phyloP scores from a whole-genome alignment of 2,329 filamentous ascomycete genomes.

The Colletotrichum noveboracense region DNA sequence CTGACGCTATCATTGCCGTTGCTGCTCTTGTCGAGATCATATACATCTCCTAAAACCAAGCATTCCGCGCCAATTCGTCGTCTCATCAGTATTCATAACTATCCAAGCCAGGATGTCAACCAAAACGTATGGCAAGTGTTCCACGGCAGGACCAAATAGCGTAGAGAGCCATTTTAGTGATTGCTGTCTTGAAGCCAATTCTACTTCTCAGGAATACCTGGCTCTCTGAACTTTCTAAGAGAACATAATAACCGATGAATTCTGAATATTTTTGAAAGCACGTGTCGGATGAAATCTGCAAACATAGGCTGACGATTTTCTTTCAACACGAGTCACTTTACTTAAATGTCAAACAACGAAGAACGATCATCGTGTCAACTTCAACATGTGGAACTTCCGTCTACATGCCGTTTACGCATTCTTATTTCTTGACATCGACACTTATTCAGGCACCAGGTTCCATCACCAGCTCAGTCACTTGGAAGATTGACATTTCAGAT shows the following conservation, averaged over 20 bases:
- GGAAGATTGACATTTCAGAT: neutral
- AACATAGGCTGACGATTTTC: fast-evolving
- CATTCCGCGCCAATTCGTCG: neutral
- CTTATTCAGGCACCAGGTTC: neutral
- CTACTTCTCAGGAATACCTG: fast-evolving
- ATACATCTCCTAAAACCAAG: neutral
- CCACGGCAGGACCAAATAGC: neutral
- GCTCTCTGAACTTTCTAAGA: neutral
- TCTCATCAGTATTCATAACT: neutral
- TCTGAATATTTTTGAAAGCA: fast-evolving
- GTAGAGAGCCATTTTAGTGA: neutral
- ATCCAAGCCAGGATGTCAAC: too few species aligned
- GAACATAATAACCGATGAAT: fast-evolving
- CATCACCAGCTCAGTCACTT: neutral
- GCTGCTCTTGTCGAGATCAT: neutral
- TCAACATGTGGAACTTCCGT: neutral
- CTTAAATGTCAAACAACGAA: neutral
- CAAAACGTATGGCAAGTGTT: neutral
- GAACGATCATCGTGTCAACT: neutral
- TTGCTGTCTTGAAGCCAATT: neutral
- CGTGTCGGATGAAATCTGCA: fast-evolving
- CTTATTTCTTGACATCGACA: neutral
- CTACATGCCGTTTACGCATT: neutral
- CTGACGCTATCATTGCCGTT: too few species aligned
- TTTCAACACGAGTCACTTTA: neutral